Conservation (phyloP, 2,329 filamentous ascomycete species). For the Colletotrichum noveboracense region DNA sequence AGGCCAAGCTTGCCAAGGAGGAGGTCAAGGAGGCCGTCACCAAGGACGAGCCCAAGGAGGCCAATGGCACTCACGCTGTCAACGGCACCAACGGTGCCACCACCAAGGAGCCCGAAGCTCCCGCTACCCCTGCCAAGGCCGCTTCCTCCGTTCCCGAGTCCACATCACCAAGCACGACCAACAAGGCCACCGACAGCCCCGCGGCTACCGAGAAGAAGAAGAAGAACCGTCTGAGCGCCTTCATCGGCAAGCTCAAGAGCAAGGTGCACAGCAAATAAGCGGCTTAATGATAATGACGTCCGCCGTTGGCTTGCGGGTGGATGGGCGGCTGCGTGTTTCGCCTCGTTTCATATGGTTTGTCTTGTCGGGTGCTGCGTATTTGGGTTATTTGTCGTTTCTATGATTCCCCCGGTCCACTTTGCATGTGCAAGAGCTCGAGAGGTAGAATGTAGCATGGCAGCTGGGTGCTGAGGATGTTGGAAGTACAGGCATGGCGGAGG, state of each 20-base stretch:
- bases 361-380: slow-evolving; percentile 36
- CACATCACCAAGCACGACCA: slow-evolving; percentile 25
- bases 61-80: slow-evolving; percentile 19
- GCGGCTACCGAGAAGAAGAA: slow-evolving; percentile 63
- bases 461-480: slow-evolving; percentile 2
- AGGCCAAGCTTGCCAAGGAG: slow-evolving; percentile 22
- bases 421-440: slow-evolving; percentile 22
- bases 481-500: slow-evolving; percentile 27
- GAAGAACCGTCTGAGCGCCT: slow-evolving; percentile 67
- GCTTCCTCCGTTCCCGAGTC: slow-evolving; percentile 17
- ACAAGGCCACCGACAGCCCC: slow-evolving; percentile 30
- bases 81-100: slow-evolving; percentile 15
- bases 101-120: slow-evolving; percentile 18
- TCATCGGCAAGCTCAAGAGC: slow-evolving; percentile 63
- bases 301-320: slow-evolving; percentile 32
- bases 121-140: slow-evolving; percentile 20
- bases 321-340: slow-evolving; percentile 29
- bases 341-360: slow-evolving; percentile 39
- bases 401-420: slow-evolving; percentile 28
- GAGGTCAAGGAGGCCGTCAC: slow-evolving; percentile 14
- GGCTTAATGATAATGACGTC: slow-evolving; percentile 4
- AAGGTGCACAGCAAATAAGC: slow-evolving; percentile 40
- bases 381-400: slow-evolving; percentile 24
- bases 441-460: slow-evolving; percentile 18
- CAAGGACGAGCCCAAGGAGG: slow-evolving; percentile 13